Conservation (phyloP, 805 yeast genomes). For the Komagataella phaffii region DNA sequence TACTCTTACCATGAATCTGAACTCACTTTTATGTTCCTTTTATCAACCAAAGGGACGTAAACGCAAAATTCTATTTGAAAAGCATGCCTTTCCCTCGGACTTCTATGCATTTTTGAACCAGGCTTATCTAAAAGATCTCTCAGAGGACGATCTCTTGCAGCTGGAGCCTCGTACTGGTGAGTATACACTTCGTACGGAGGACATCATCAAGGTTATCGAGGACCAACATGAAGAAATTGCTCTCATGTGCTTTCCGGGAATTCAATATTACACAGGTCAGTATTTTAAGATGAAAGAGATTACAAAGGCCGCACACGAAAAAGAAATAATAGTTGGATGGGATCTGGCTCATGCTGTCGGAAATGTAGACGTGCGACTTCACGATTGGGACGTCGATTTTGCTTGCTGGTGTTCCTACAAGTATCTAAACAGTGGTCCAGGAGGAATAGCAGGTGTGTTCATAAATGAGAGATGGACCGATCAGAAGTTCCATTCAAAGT, state of each 20-base stretch:
- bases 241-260: conserved; percentile 69
- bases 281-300: conserved; percentile 62
- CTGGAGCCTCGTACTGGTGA: conserved; percentile 47
- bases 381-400: conserved; percentile 86
- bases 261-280: conserved; percentile 91
- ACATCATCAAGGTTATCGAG: conserved; percentile 45
- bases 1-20: conserved; percentile 70
- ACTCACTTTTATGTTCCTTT: conserved; percentile 59
- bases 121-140: conserved; percentile 45
- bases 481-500: conserved; percentile 1
- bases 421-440: conserved; percentile 87
- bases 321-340: conserved; percentile 67
- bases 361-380: conserved; percentile 62
- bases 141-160: conserved; percentile 48
- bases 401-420: conserved; percentile 94
- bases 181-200: conserved; percentile 44
- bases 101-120: conserved; percentile 74
- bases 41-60: conserved; percentile 50
- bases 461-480: conserved; percentile 38
- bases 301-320: conserved; percentile 44
- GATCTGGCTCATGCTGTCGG: conserved; percentile 94
- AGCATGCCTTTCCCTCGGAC: conserved; percentile 87
- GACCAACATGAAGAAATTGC: conserved; percentile 49
- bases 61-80: conserved; percentile 69
- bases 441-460: conserved; percentile 80